Base-by-base conservation (phyloP, 202 grass and related monocot species). In the Saccharum hybrid region DNA sequence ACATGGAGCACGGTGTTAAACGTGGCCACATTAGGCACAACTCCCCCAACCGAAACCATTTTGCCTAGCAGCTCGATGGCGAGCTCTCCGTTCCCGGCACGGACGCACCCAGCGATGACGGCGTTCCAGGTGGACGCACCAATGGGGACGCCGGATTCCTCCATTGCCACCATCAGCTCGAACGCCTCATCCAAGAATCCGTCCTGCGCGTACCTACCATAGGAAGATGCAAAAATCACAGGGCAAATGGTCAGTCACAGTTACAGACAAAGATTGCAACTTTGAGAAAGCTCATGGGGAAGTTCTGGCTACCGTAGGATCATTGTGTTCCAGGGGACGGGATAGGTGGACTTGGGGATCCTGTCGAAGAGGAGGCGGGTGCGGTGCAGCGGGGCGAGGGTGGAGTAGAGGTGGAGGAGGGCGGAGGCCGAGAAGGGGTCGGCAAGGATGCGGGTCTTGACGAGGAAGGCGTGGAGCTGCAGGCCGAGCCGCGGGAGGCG, bases 151-250 rank as follows among this genome's bases (percentile, higher is more conserved):
- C 61, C 61, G 26, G 61, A 63, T 31, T 63, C 61, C 61, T 63
- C 61, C 61, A 63, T 63, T 14, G 23, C 61, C 61, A 31, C 61
- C 61, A 63, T 63, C 23, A 63, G 61, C 23, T 63, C 23, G 26
- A 63, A 63, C 11, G 61, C 61, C 61, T 63, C 61, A 31, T 63
- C 61, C 61, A 63, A 63, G 61, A 31, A 63, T 31, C 61, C 61
- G 12, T 63, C 61, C 26, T 63, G 23, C 1, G 61, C 61, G 26
- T 63, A 63, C 61, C 61, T 63, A 31, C 23, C 61, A 63, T 31
- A 13, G 54, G 54, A 59, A 6, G 61, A 63, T 30, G 61, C 11
- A 63, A 63, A 31, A 63, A 31, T 7, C 26, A 63, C 10, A 31
- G 23, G 23, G 60, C 1, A 28, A 63, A 63, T 63, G 23, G 26